phyloP scores from a whole-genome alignment of 2,329 filamentous ascomycete genomes.

The Aspergillus spinulosporus region DNA sequence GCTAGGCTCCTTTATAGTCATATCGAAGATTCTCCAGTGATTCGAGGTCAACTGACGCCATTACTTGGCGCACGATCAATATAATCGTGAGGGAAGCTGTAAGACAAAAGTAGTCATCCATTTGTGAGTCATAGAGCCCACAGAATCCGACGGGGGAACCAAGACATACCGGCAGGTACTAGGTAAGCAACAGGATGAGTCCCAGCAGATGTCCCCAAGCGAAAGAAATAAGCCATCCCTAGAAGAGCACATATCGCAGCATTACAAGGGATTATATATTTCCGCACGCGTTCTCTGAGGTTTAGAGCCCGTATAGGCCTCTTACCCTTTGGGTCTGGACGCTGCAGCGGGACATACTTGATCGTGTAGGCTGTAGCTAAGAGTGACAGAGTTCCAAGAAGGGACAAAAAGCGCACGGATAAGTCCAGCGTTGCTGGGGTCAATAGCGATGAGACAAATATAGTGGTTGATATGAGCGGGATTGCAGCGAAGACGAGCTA shows the following conservation, averaged over 20 bases:
- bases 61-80: slow-evolving; percentile 34
- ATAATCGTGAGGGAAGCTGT: slow-evolving; percentile 37
- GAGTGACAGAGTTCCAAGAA: slow-evolving; percentile 39
- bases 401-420: slow-evolving; percentile 29
- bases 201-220: slow-evolving; percentile 17
- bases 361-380: slow-evolving; percentile 41
- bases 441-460: slow-evolving; percentile 35
- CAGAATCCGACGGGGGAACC: neutral
- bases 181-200: slow-evolving; percentile 35
- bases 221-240: slow-evolving; percentile 29
- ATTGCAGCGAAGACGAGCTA: slow-evolving; percentile 39
- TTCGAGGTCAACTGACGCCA: slow-evolving; percentile 42
- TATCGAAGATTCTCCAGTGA: slow-evolving; percentile 43
- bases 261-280: slow-evolving; percentile 31
- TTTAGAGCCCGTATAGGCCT: slow-evolving; percentile 27
- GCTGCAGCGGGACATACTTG: slow-evolving; percentile 31
- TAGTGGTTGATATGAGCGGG: slow-evolving; percentile 33
- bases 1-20: slow-evolving; percentile 44
- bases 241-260: slow-evolving; percentile 33
- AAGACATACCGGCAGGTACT: slow-evolving; percentile 40
- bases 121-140: slow-evolving; percentile 3
- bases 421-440: slow-evolving; percentile 24
- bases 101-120: slow-evolving; percentile 23
- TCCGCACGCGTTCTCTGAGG: slow-evolving; percentile 21
- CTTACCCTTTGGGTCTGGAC: slow-evolving; percentile 32